These are phyloP conservation scores for Hordeum marinum DNA, from an alignment of 176 grass and related monocot species.

Conservation along the genomic window DNA sequence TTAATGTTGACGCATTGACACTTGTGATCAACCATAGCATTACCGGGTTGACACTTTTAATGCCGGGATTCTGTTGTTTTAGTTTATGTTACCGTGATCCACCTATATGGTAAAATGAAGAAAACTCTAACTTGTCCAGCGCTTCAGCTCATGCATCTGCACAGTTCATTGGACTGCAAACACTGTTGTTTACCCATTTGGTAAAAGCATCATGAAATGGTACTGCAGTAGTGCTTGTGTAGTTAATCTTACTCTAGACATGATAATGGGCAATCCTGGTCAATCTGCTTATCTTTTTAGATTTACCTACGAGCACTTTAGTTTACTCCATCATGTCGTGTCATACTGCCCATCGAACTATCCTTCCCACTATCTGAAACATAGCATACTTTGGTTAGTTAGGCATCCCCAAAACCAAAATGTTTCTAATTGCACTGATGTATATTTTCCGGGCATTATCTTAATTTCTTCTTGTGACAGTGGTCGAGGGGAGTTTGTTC, in stretches of 20 bases:
- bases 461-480: not conserved
- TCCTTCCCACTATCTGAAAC: not conserved
- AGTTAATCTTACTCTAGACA: not conserved
- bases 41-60: no score
- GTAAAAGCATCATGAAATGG: no score
- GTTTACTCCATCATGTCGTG: no score
- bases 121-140: no score
- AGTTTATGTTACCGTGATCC: no score
- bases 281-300: not conserved
- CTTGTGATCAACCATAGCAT: not conserved
- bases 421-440: not conserved
- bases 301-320: not conserved
- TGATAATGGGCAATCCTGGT: not conserved
- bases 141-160: no score
- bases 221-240: no score
- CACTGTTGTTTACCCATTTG: no score
- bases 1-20: not conserved
- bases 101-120: no score
- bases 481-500: not conserved
- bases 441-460: not conserved
- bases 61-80: not conserved
- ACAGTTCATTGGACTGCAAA: no score
- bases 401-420: not conserved
- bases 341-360: not conserved
- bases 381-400: not conserved